These are phyloP conservation scores for Sporothrix protearum DNA, from an alignment of 2,329 filamentous ascomycete species.

Conservation along the genomic window DNA sequence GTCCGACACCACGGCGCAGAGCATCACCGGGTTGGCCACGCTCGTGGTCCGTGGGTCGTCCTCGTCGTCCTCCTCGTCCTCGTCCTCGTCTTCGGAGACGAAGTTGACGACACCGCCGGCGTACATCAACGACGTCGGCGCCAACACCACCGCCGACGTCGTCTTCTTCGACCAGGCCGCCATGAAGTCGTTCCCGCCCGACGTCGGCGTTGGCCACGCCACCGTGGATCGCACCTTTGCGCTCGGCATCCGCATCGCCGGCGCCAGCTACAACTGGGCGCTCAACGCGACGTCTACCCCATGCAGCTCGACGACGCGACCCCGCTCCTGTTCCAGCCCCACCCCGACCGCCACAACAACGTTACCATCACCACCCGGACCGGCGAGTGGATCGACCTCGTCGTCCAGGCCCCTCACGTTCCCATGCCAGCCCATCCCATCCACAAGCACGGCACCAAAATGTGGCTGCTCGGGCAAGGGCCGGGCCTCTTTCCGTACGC, in stretches of 20 bases:
- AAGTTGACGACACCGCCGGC: conserved; percentile 32
- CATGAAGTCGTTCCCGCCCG: conserved; percentile 48
- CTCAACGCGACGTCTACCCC: conserved; percentile 47
- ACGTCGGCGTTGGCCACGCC: conserved; percentile 38
- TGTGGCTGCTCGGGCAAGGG: conserved; percentile 54
- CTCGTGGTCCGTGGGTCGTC: conserved; percentile 40
- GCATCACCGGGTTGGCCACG: conserved; percentile 51
- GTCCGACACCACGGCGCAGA: conserved; percentile 48
- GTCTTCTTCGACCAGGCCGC: conserved; percentile 43
- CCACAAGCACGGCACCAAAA: conserved; percentile 62
- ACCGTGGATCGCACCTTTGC: conserved; percentile 46
- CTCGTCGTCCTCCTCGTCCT: not conserved
- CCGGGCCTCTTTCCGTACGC: conserved; percentile 49
- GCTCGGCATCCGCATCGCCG: conserved; percentile 40
- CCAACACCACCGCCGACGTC: conserved; percentile 40
- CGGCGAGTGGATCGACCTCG: conserved; percentile 54
- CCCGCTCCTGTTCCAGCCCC: conserved; percentile 48
- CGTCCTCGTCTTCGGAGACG: no score
- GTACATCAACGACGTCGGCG: conserved; percentile 48
- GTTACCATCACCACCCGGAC: conserved; percentile 48
- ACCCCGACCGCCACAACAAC: conserved; percentile 38
- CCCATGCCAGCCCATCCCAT: conserved; percentile 57
- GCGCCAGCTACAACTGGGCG: conserved; percentile 51
- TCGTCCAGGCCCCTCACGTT: conserved; percentile 44
- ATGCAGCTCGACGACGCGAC: conserved; percentile 36